A percentile compares a stretch with the other conserved stretches of the same genome.
These are phyloP conservation scores for Neoscytalidium dimidiatum DNA, from an alignment of 2,329 filamentous ascomycete genomes.

Conservation along the genomic window DNA sequence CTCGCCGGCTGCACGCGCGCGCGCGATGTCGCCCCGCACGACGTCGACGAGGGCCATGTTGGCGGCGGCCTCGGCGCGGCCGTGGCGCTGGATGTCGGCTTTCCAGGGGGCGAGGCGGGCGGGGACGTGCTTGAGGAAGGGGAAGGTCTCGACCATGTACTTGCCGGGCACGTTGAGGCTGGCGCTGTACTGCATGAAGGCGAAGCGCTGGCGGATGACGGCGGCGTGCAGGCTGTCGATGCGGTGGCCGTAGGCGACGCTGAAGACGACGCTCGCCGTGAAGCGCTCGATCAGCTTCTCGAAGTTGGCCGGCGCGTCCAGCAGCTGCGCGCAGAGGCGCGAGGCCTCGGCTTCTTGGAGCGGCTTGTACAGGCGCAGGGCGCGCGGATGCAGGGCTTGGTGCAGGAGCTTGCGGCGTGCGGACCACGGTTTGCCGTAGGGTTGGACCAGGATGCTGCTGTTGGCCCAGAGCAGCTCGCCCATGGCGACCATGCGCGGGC, in stretches of 20 bases:
- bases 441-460: slow-evolving; percentile 50
- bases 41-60: slow-evolving; percentile 46
- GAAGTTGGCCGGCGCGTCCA: slow-evolving; percentile 44
- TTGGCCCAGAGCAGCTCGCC: slow-evolving; percentile 48
- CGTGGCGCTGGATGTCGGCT: slow-evolving; percentile 43
- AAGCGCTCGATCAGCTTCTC: slow-evolving; percentile 52
- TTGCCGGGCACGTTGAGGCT: slow-evolving; percentile 50
- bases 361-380: slow-evolving; percentile 48
- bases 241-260: slow-evolving; percentile 53
- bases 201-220: slow-evolving; percentile 50
- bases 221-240: slow-evolving; percentile 51
- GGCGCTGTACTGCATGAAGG: slow-evolving; percentile 52
- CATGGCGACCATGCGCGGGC: slow-evolving; percentile 50
- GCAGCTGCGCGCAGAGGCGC: slow-evolving; percentile 46
- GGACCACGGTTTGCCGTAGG: slow-evolving; percentile 52
- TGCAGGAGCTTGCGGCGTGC: slow-evolving; percentile 45
- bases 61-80: slow-evolving; percentile 39
- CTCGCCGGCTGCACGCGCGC: slow-evolving; percentile 23
- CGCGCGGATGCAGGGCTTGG: slow-evolving; percentile 48
- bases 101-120: slow-evolving; percentile 51
- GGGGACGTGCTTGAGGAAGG: slow-evolving; percentile 46
- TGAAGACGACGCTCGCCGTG: slow-evolving; percentile 53
- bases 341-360: slow-evolving; percentile 53
- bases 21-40: slow-evolving; percentile 42
- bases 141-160: slow-evolving; percentile 51